Base-by-base conservation (phyloP, 345 rosid species). In the Ceriops zippeliana region DNA sequence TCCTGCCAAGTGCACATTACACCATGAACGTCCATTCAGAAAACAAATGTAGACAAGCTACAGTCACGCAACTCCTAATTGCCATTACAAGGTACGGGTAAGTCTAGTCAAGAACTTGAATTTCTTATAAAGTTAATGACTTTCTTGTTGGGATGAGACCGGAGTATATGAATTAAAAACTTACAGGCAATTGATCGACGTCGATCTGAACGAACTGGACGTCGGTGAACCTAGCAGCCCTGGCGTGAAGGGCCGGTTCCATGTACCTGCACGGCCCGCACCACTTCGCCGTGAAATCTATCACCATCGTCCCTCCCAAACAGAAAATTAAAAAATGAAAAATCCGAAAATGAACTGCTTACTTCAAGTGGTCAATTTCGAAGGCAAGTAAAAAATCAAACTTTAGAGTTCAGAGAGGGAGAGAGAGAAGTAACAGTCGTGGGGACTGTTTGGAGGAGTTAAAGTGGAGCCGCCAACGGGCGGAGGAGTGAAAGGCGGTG, bases 251-350 rank as follows among this genome's bases (percentile, higher is more conserved):
- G 26, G 62, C 84, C 16, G 96, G 96, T 78, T 84, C 93, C 68
- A 93, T 86, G 30, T 80, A 46, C 75, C 68, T 83, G 81, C 97
- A 93, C 4, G 96, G 98, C 32, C 95, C 92, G 62, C 98, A 93
- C 98, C 97, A 91, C 0, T 86, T 27, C 9, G 96, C 97, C 26
- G 95, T 76, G 74, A 91, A 93, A 71, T 93, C 95, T 31, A 88
- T 77, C 77, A 88, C 89, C 89, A 86, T 63, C 90, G 87, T 65
- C n/a, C 10, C 63, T 65, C 37, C 76, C 17, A 49, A 60, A 61
- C 62, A 34, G 3, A 15, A 34, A 34, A 7, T 34, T 7, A 7
- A 7, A 7, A 7, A 34, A 61, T 6, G 1, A 28, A 19, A 26
- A 24, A 24, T 24, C 26, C 1, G 26, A 34, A 5, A 34, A 34